Evolutionary conservation across 352 stramenopile genomes (phyloP).

Genomic region (Poterioochromonas sp.): DNA sequence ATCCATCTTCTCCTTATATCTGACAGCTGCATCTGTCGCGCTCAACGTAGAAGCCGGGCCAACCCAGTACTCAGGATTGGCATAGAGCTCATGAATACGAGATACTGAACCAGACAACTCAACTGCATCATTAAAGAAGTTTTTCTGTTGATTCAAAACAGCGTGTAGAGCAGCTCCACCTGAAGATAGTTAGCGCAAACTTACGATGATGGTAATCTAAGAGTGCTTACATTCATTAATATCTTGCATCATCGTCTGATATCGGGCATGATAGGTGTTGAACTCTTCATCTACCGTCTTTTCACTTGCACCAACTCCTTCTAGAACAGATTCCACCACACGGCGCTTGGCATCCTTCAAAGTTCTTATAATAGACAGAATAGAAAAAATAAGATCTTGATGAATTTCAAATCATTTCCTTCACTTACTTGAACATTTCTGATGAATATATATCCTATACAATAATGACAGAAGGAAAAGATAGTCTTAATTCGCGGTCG

Average conservation of each 20-base stretch:
- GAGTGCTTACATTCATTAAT: conserved; percentile 15
- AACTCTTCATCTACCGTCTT: conserved; percentile 23
- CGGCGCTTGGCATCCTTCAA: conserved; percentile 5
- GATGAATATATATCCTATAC: too few relatives aligned
- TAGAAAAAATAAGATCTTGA: background rate
- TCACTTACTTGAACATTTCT: conserved; percentile 12
- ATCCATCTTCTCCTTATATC: background rate
- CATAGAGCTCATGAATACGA: background rate
- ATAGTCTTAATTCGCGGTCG: too few relatives aligned
- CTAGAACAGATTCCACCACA: conserved; percentile 21
- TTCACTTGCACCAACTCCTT: conserved; percentile 9
- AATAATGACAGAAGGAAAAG: too few relatives aligned
- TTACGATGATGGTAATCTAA: background rate
- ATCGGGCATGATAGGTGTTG: background rate
- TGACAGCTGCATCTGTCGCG: background rate
- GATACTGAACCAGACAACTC: background rate
- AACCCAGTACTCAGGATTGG: background rate
- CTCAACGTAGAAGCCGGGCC: background rate
- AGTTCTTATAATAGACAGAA: background rate
- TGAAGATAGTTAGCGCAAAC: background rate
- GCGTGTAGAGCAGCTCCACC: background rate
- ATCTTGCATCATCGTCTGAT: background rate
- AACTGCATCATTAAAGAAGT: background rate
- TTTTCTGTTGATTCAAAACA: background rate
- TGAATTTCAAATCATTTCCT: background rate